phyloP scores from a whole-genome alignment of 2,329 filamentous ascomycete genomes.

The Aureobasidium sp. region DNA sequence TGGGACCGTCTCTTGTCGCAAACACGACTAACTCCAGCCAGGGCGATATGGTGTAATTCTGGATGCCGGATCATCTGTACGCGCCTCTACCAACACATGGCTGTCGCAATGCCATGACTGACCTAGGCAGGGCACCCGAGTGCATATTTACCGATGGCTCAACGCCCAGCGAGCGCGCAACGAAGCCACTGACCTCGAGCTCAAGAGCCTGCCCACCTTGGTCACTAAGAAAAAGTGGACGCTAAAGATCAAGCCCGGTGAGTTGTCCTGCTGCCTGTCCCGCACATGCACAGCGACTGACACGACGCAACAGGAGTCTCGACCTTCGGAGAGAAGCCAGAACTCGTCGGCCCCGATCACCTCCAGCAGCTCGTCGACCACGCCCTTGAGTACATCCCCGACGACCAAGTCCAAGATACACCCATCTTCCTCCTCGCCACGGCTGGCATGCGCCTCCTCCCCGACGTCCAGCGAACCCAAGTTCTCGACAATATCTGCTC shows the following conservation, averaged over 20 bases:
- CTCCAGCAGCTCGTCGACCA: constrained; percentile 73
- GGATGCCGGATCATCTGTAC: constrained; percentile 86
- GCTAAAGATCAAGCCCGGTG: constrained; percentile 87
- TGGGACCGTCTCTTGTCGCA: background rate
- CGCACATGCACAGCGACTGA: background rate
- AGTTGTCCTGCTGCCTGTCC: constrained; percentile 1
- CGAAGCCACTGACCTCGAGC: constrained; percentile 51
- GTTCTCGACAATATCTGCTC: constrained; percentile 74
- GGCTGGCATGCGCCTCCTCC: constrained; percentile 85
- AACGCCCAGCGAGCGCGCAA: constrained; percentile 62
- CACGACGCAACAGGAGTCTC: constrained; percentile 55
- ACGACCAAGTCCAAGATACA: constrained; percentile 69
- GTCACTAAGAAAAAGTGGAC: constrained; percentile 81
- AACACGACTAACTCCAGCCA: background rate
- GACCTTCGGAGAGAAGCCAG: constrained; percentile 72
- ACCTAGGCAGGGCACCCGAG: constrained; percentile 62
- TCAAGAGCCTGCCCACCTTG: constrained; percentile 68
- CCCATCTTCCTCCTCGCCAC: constrained; percentile 94
- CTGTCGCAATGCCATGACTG: constrained; percentile 18
- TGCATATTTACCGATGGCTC: constrained; percentile 93
- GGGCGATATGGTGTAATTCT: constrained; percentile 80
- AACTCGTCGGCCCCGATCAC: constrained; percentile 73
- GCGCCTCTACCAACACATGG: constrained; percentile 21
- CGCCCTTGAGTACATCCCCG: constrained; percentile 70
- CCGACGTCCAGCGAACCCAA: constrained; percentile 61